phyloP scores from a whole-genome alignment of 495 filamentous ascomycete species.

The Penicillium canariense region DNA sequence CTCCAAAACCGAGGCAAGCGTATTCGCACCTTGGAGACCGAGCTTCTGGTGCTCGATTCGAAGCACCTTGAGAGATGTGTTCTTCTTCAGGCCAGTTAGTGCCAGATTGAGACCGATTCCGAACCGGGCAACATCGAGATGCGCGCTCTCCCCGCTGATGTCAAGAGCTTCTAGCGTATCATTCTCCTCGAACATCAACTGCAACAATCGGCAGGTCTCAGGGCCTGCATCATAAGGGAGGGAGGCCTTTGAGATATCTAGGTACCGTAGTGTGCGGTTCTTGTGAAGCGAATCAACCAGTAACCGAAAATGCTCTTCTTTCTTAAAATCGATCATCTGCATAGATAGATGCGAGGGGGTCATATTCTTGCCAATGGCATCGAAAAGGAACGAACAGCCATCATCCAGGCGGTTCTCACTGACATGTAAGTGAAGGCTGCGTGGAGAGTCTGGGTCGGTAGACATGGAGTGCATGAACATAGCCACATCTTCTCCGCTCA shows the following conservation, averaged over 20 bases:
- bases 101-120: conserved; percentile 79
- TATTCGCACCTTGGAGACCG: conserved; percentile 70
- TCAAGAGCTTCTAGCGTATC: conserved; percentile 73
- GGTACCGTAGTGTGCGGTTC: conserved; percentile 69
- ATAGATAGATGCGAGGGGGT: conserved; percentile 75
- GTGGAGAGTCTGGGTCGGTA: conserved; percentile 44
- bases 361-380: conserved; percentile 60
- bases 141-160: conserved; percentile 84
- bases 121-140: conserved; percentile 81
- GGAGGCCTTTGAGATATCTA: conserved; percentile 89
- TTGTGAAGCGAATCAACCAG: conserved; percentile 68
- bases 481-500: conserved; percentile 76
- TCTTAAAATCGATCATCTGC: conserved; percentile 81
- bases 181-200: conserved; percentile 76
- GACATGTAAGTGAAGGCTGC: conserved; percentile 72
- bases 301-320: conserved; percentile 71
- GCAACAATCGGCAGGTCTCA: conserved; percentile 71
- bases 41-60: conserved; percentile 67
- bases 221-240: conserved; percentile 74
- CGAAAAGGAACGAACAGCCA: conserved; percentile 65
- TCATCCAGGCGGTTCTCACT: conserved; percentile 80
- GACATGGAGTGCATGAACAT: conserved; percentile 75
- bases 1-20: conserved; percentile 72
- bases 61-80: conserved; percentile 71
- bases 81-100: conserved; percentile 71